Evolutionary conservation across 2,329 filamentous ascomycete genomes (phyloP).

Genomic region (Colletotrichum sp.): DNA sequence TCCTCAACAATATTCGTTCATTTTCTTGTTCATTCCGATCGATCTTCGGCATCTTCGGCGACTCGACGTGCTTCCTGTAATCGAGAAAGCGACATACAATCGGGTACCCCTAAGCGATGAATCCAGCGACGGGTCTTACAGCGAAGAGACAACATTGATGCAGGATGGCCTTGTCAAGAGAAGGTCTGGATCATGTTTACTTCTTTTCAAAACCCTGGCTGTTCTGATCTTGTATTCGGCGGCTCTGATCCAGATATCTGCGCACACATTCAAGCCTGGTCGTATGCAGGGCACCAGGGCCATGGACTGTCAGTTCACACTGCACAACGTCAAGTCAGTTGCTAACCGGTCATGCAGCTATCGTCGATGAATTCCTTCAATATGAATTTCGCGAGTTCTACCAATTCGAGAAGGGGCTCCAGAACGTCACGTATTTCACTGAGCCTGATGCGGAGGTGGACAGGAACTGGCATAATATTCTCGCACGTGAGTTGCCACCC

Average conservation of each 20-base stretch:
- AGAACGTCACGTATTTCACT: not conserved
- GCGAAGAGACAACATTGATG: not conserved
- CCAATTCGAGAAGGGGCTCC: not conserved
- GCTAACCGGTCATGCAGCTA: not conserved
- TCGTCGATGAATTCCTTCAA: not conserved
- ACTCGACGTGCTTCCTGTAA: not conserved
- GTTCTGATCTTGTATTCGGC: not conserved
- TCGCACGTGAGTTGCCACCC: not conserved
- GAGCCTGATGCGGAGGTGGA: not conserved
- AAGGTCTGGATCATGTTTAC: not conserved
- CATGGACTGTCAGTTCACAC: not conserved
- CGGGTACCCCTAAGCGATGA: not conserved
- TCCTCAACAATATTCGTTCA: accelerated
- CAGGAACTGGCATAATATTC: not conserved
- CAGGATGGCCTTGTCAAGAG: not conserved
- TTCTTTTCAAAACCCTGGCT: accelerated
- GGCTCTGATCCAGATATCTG: not conserved
- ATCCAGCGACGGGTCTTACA: not conserved
- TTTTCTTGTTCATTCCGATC: not conserved
- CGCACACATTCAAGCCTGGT: not conserved
- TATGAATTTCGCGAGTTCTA: not conserved
- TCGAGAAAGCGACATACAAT: not conserved
- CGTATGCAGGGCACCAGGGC: not conserved
- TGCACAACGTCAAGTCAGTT: not conserved
- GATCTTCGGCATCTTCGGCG: not conserved